Evolutionary conservation across 768 basidiomycete species (phyloP), one percentile per base, ranked within the genome.

Genomic region (Calocybe gangraenosa): DNA sequence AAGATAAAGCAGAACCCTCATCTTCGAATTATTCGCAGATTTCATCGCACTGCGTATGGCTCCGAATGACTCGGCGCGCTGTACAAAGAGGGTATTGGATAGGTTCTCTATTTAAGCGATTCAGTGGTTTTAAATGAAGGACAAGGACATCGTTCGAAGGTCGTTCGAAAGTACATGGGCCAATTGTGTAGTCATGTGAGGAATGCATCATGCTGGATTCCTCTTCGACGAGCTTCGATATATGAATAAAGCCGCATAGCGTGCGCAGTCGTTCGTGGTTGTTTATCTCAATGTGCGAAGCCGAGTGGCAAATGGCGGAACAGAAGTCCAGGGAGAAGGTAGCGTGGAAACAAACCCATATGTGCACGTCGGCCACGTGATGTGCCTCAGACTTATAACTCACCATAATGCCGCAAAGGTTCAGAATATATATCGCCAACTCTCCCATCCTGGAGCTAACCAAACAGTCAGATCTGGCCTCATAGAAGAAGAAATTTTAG

Each of bases 241-340:
- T 23, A 21, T 39, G 37, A 20, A 11, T 22, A 5, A 39, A 8
- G 37, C 19, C 11, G 20, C 37, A 22, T 39, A 11, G 9, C 9
- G 10, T 22, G 8, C 22, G 42, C 13, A 21, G 21, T 23, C 20
- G 20, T n/a, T 15, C 11, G 6, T 15, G 18, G 7, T 32, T 19
- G 6, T 14, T 2, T 3, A 9, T 15, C 32, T 7, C 10, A 23
- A 20, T 13, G 14, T 7, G 19, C 2, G 19, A 42, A 42, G 28
- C 28, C 20, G 41, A 42, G 33, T 19, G 10, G 20, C 6, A 14
- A 7, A 39, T 21, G 8, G 20, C 22, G 3, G 7, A 18, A 34
- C 11, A 44, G 21, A 34, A 36, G 42, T 25, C 14, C 32, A 36
- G 33, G 34, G 34, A 44, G 13, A 44, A 44, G 42, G 35, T 33